phyloP scores from a whole-genome alignment of 192 early-diverging fungal species.

The Mycoemilia scoparia region DNA sequence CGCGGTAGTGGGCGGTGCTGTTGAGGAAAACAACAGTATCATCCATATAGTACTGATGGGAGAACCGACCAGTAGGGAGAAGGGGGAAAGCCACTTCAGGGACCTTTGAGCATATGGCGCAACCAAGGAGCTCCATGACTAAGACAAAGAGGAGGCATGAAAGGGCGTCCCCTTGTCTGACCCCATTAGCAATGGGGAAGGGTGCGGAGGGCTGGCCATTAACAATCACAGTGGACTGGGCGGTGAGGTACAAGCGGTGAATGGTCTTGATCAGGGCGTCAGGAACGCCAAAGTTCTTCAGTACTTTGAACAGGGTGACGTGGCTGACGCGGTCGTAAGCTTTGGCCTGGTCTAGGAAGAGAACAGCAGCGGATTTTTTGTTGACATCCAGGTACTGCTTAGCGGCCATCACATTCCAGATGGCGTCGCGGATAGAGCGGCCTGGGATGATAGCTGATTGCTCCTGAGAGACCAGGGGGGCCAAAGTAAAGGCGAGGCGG shows the following conservation, averaged over 20 bases:
- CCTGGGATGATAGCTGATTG: slow-evolving; percentile 7
- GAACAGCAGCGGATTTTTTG: background rate
- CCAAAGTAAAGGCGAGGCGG: background rate
- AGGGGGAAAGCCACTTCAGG: background rate
- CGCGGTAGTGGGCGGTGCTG: no score
- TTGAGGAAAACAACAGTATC: no score
- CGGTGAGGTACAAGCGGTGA: background rate
- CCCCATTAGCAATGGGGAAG: slow-evolving; percentile 2
- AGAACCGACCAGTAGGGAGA: no score
- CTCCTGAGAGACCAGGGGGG: slow-evolving; percentile 1
- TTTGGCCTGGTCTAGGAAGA: slow-evolving; percentile 9
- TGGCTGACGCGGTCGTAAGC: slow-evolving; percentile 4
- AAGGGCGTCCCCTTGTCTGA: slow-evolving; percentile 2
- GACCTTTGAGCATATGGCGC: slow-evolving; percentile 1
- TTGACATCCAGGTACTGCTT: background rate
- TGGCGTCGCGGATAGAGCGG: background rate
- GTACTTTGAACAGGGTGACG: slow-evolving; percentile 3
- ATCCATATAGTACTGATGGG: no score
- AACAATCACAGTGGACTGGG: no score
- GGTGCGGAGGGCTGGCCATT: background rate
- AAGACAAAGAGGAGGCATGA: slow-evolving; percentile 3
- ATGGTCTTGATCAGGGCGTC: background rate
- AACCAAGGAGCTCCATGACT: slow-evolving; percentile 1
- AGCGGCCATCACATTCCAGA: slow-evolving; percentile 4
- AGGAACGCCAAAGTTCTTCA: slow-evolving; percentile 1